Evolutionary conservation across 169 alveolate species (phyloP).

Genomic region (Nephromyces sp.): DNA sequence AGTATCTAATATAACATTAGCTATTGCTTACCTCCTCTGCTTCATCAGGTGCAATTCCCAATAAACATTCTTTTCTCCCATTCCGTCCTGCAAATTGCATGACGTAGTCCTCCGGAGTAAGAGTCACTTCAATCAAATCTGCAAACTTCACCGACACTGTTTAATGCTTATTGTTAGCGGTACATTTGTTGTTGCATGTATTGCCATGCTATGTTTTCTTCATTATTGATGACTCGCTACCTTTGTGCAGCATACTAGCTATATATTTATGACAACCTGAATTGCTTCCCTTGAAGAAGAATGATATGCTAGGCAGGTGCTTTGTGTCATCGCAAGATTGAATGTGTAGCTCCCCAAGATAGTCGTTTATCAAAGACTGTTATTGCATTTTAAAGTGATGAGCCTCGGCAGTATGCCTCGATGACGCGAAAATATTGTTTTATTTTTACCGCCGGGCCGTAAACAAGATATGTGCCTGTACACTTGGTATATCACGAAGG

Average conservation of each 20-base stretch:
- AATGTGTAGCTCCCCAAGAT: conserved; percentile 15
- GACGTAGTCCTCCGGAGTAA: conserved; percentile 40
- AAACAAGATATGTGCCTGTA: conserved; percentile 36
- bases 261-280: not conserved
- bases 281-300: not conserved
- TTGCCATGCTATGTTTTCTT: not conserved
- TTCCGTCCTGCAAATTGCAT: conserved; percentile 19
- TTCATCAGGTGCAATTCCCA: conserved; percentile 38
- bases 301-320: conserved; percentile 23
- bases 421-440: no score
- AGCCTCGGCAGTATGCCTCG: no score
- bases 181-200: not conserved
- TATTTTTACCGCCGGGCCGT: conserved; percentile 33
- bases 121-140: conserved; percentile 15
- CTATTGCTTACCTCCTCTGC: conserved; percentile 19
- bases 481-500: no score
- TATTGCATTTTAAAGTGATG: no score
- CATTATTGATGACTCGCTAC: not conserved
- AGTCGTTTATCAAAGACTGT: conserved; percentile 21
- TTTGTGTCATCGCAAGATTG: conserved; percentile 16
- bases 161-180: not conserved
- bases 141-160: no score
- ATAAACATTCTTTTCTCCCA: conserved; percentile 32
- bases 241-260: not conserved
- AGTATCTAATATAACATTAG: not conserved